phyloP scores from a whole-genome alignment of 2,329 filamentous ascomycete species.

The Colletotrichum lentis region DNA sequence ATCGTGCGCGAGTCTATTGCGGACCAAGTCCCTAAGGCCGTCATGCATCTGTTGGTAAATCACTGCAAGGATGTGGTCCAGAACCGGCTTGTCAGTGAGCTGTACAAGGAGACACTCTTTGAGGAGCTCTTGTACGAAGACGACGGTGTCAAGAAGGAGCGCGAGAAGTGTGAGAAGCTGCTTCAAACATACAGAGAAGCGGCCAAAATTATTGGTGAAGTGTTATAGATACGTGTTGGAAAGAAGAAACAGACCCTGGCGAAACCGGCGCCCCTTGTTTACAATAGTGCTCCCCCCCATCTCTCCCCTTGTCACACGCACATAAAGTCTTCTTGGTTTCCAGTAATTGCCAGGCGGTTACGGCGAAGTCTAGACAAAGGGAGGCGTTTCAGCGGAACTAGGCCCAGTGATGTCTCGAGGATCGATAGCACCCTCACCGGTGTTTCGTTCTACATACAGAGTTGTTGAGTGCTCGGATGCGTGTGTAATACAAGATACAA shows the following conservation, averaged over 20 bases:
- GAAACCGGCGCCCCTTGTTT: slow-evolving; percentile 18
- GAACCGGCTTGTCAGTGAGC: slow-evolving; percentile 91
- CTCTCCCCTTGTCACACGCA: slow-evolving; percentile 2
- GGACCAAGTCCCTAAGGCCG: slow-evolving; percentile 96
- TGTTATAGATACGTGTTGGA: slow-evolving; percentile 66
- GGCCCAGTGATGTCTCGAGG: slow-evolving; percentile 10
- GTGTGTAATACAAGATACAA: slow-evolving; percentile 35
- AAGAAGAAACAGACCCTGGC: slow-evolving; percentile 19
- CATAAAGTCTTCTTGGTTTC: slow-evolving; percentile 22
- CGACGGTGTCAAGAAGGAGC: slow-evolving; percentile 94
- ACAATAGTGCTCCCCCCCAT: slow-evolving; percentile 1
- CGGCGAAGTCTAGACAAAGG: slow-evolving; percentile 12
- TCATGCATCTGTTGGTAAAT: slow-evolving; percentile 98
- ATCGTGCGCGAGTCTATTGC: slow-evolving; percentile 99
- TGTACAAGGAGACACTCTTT: slow-evolving; percentile 92
- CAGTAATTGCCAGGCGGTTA: slow-evolving; percentile 1
- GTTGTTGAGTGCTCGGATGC: slow-evolving; percentile 2
- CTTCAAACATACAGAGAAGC: slow-evolving; percentile 96
- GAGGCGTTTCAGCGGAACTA: slow-evolving; percentile 10
- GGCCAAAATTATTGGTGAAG: slow-evolving; percentile 97
- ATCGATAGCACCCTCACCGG: neutral
- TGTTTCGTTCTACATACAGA: slow-evolving; percentile 1
- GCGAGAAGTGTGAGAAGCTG: slow-evolving; percentile 97
- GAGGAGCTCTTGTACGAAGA: slow-evolving; percentile 96
- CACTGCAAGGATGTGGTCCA: slow-evolving; percentile 98